Percentiles rank a stretch among this genome's conserved stretches.
Conservation (phyloP, 1,284 basidiomycete genomes). For the Erythrobasidium hasegawianum region DNA sequence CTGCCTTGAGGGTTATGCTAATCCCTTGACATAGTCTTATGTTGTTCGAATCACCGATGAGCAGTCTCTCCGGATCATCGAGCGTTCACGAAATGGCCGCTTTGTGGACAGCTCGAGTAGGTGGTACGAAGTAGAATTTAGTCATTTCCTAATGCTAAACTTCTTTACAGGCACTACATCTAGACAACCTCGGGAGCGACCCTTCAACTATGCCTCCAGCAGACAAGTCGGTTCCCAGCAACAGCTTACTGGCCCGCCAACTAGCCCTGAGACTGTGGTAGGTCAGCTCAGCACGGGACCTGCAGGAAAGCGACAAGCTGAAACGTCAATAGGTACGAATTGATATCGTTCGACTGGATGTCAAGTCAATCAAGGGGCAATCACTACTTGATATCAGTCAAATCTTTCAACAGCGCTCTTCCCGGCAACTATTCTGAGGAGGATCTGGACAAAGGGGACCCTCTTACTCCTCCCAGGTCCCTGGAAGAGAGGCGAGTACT, state of each 20-base stretch:
- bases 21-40: neutral
- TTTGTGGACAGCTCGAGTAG: neutral
- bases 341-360: constrained; percentile 16
- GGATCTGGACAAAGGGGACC: neutral
- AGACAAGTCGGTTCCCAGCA: constrained; percentile 14
- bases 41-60: neutral
- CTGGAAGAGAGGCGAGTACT: neutral
- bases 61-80: neutral
- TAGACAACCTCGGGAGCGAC: constrained; percentile 17
- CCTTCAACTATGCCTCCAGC: constrained; percentile 15
- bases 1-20: neutral
- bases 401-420: neutral
- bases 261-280: constrained; percentile 13
- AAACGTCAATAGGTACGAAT: neutral
- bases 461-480: neutral
- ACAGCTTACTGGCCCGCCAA: constrained; percentile 13
- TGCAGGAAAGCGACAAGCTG: too few relatives aligned
- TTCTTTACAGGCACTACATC: constrained; percentile 9
- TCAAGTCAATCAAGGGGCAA: neutral
- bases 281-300: constrained; percentile 3
- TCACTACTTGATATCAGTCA: neutral
- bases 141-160: neutral
- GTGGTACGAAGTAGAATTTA: neutral
- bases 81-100: neutral
- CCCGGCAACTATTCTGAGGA: constrained; percentile 14